Base-by-base conservation (phyloP, 1,284 basidiomycete genomes). In the Lignosus rhinocerotis region DNA sequence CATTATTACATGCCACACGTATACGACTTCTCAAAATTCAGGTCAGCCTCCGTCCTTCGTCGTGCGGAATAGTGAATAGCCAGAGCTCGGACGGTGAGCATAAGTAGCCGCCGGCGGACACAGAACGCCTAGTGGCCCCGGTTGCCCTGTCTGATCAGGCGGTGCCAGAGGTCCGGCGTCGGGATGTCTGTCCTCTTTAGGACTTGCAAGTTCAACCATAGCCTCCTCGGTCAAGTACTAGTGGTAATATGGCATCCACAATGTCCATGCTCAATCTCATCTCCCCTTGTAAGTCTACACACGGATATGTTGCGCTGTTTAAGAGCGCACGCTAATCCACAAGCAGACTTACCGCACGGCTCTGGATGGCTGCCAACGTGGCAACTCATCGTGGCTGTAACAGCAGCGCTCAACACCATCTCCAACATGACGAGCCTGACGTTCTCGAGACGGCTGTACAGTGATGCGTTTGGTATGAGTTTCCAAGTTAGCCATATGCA, bases 401-500 rank as follows among this genome's bases (percentile, higher is more conserved):
- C 88, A 52, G 91, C 93, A 9, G 62, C 93, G 25, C 91, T 96
- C 79, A 97, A 97, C 77, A 86, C 87, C 3, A 67, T 87, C 0
- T 94, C 96, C 72, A 94, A 91, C 75, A 90, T 93, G 69, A 63
- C 82, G 31, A 93, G 92, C 0, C 78, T 91, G 56, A 88, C 85
- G 62, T 76, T 95, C 63, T 94, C 92, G 32, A 85, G 86, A 60
- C 82, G 82, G 67, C 78, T 97, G 12, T 97, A 97, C 71, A 80
- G 82, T 58, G 81, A 81, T 25, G 78, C 85, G 12, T 64, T 62
- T 38, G 65, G 69, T 68, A 39, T 16, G 55, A 53, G 8, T 25
- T 33, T 25, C 12, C 17, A 21, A 36, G 10, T 12, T 16, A 30
- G 17, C 39, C n/a, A 7, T 14, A 25, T 41, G 32, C 49, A 19